These are phyloP conservation scores for Yamadazyma kanchanaburiensis DNA, from an alignment of 1,139 yeast genomes.

Conservation along the genomic window DNA sequence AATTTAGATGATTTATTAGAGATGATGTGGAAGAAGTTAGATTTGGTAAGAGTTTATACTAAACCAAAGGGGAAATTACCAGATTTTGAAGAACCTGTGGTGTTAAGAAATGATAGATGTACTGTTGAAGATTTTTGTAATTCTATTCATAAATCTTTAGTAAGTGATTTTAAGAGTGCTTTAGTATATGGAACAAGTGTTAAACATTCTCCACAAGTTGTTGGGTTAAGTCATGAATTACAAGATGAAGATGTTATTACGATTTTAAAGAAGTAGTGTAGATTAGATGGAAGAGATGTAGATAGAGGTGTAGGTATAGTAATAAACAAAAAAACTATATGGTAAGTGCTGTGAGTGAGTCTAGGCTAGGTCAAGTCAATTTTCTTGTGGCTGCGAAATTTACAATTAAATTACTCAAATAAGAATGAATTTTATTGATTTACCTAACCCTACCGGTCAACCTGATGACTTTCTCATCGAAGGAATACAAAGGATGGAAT, in stretches of 20 bases:
- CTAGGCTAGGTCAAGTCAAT: too few species aligned
- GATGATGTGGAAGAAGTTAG: conserved; percentile 89
- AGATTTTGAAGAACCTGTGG: conserved; percentile 93
- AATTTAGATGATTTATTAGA: conserved; percentile 91
- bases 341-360: too few species aligned
- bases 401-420: too few species aligned
- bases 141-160: conserved; percentile 90
- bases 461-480: too few species aligned
- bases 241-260: conserved; percentile 98
- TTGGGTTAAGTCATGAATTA: conserved; percentile 76
- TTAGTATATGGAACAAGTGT: conserved; percentile 89
- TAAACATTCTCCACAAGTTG: conserved; percentile 97
- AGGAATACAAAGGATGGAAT: too few species aligned
- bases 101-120: conserved; percentile 74
- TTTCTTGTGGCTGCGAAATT: too few species aligned
- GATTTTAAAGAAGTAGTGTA: conserved; percentile 65
- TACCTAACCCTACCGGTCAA: too few species aligned
- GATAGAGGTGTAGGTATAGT: too few species aligned
- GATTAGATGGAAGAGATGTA: too few species aligned
- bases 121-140: conserved; percentile 95
- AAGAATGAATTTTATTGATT: too few species aligned
- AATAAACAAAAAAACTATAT: too few species aligned
- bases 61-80: conserved; percentile 95
- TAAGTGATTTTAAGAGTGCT: conserved; percentile 89
- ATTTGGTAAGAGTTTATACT: conserved; percentile 91